Base-by-base conservation (phyloP, 2,329 filamentous ascomycete species). In the Fusarium sambucinum region DNA sequence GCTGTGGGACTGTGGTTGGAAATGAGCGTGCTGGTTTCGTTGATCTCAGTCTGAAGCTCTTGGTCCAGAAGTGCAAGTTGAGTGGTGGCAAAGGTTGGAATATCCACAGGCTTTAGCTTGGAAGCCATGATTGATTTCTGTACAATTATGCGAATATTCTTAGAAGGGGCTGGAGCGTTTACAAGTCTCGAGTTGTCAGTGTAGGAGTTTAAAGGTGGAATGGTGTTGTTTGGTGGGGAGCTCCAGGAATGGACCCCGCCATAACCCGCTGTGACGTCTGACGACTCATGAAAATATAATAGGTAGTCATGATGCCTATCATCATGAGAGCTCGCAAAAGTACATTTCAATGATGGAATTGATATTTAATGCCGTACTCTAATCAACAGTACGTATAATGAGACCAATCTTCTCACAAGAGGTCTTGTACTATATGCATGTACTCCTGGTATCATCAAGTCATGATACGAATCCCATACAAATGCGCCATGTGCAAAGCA, bases 1-100 rank as follows among this genome's bases (percentile, higher is more conserved):
- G 87, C 84, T 0, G 86, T 81, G 6, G 93, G 92, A 47, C 89
- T 88, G 77, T 91, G 87, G 45, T 86, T 86, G 44, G 88, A 84
- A 60, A 94, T 86, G 59, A 94, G 86, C 40, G 84, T 80, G 69
- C 88, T 85, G 23, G 90, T 93, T 78, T 93, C 90, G 46, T 86
- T 82, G 48, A 93, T 83, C 78, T 96, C 92, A 73, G 89, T 88
- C 72, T 89, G 84, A 30, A 93, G 88, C 79, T 96, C 93, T 52
- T 82, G 83, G 45, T 88, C 84, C 38, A 96, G 86, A 50, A 96
- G 87, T 38, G 84, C 79, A 53, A 94, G 86, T 77, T 96, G 93
- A 1, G 87, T 87, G 46, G 82, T 78, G 12, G 92, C 91, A 78
- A 96, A 96, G 46, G 86, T 79, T 46, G 88, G 80, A 61, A 94